These are phyloP conservation scores for Phytophthora uliginosa DNA, from an alignment of 352 stramenopile genomes.

Conservation along the genomic window DNA sequence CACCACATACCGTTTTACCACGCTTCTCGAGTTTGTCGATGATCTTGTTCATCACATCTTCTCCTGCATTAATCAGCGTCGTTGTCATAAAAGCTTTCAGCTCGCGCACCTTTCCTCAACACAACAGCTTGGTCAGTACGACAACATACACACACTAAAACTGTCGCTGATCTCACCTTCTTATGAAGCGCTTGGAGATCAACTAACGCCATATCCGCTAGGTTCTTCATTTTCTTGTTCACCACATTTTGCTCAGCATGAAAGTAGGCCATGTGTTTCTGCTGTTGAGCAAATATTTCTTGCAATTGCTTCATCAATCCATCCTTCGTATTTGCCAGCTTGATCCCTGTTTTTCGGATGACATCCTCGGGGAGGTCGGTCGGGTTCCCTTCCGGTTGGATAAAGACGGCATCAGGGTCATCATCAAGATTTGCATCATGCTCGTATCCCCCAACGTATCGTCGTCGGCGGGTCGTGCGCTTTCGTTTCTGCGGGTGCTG, in stretches of 20 bases:
- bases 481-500: conserved; percentile 13
- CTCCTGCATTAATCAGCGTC: conserved; percentile 64
- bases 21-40: conserved; percentile 51
- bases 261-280: conserved; percentile 44
- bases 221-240: conserved; percentile 31
- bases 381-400: conserved; percentile 87
- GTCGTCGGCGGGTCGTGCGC: conserved; percentile 36
- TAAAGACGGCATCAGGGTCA: conserved; percentile 77
- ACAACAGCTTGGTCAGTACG: neutral
- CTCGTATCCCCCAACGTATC: conserved; percentile 82
- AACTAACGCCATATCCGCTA: conserved; percentile 27
- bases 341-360: conserved; percentile 61
- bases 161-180: conserved; percentile 31
- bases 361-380: conserved; percentile 83
- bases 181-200: conserved; percentile 41
- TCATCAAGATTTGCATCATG: conserved; percentile 42
- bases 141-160: neutral
- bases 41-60: conserved; percentile 82
- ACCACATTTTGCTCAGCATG: conserved; percentile 36
- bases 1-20: conserved; percentile 46
- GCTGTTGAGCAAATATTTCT: conserved; percentile 34
- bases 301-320: conserved; percentile 55
- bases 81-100: conserved; percentile 57
- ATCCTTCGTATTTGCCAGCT: conserved; percentile 40
- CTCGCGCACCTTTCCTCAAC: conserved; percentile 37